Evolutionary conservation across 208 protist species (phyloP).

Genomic region (Entamoeba moshkovskii): DNA sequence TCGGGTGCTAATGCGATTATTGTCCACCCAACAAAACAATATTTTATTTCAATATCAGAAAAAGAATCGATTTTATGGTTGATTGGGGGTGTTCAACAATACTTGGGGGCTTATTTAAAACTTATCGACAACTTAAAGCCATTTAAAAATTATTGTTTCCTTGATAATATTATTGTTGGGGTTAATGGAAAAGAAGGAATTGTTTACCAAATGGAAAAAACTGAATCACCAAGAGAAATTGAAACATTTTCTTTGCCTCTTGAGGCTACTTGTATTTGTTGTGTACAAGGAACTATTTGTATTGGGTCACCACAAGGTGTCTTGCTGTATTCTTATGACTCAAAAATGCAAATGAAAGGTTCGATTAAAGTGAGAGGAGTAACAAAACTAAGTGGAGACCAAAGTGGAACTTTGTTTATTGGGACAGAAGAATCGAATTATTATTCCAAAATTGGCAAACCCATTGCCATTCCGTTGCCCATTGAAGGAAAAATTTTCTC

Average conservation of each 20-base stretch:
- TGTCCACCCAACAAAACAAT: neutral
- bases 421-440: neutral
- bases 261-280: neutral
- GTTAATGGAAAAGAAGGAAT: neutral
- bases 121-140: neutral
- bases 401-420: neutral
- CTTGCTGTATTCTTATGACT: neutral
- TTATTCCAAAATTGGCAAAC: neutral
- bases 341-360: neutral
- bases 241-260: neutral
- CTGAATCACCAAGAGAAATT: neutral
- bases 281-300: neutral
- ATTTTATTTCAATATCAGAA: neutral
- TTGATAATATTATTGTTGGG: neutral
- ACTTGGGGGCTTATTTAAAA: neutral
- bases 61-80: neutral
- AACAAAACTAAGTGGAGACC: neutral
- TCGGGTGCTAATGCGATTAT: neutral
- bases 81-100: neutral
- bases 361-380: neutral
- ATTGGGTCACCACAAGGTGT: neutral
- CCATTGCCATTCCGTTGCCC: neutral
- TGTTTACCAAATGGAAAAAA: neutral
- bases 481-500: neutral
- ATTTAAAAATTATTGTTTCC: neutral